Percentiles rank a stretch among this genome's conserved stretches.
phyloP scores from a whole-genome alignment of 495 filamentous ascomycete genomes.

The Penicillium flavigenum region DNA sequence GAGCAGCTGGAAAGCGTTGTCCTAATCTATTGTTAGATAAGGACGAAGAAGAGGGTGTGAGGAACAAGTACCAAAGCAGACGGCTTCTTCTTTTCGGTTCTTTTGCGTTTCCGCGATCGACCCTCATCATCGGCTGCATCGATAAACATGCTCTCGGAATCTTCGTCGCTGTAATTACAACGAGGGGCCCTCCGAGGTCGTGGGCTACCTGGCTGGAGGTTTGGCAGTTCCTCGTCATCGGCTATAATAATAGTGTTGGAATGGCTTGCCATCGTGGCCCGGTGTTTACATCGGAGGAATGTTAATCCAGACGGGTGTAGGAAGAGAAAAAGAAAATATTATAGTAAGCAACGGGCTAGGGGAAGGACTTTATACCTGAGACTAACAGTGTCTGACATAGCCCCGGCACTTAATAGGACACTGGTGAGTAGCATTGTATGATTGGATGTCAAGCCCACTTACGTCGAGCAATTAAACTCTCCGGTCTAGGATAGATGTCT shows the following conservation, averaged over 20 bases:
- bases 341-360: not conserved
- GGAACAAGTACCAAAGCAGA: conserved; percentile 8
- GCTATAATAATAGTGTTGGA: too few species aligned
- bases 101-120: conserved; percentile 10
- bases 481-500: too few species aligned
- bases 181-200: conserved; percentile 9
- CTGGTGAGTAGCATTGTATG: not conserved
- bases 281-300: too few species aligned
- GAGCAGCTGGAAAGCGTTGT: conserved; percentile 2
- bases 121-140: not conserved
- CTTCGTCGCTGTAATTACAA: conserved; percentile 3
- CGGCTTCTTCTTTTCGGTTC: conserved; percentile 8
- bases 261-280: too few species aligned
- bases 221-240: too few species aligned
- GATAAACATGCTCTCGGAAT: not conserved
- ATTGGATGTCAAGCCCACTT: not conserved
- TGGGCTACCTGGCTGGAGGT: too few species aligned
- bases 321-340: not conserved
- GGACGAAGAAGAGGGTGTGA: conserved; percentile 2
- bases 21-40: conserved; percentile 4
- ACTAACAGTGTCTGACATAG: not conserved
- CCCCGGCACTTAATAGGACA: not conserved
- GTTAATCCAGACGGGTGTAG: too few species aligned
- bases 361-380: not conserved
- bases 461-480: too few species aligned